A percentile compares a stretch with the other conserved stretches of the same genome.
Evolutionary conservation across 495 filamentous ascomycete genomes (phyloP).

Genomic region (Penicillium paxilli): DNA sequence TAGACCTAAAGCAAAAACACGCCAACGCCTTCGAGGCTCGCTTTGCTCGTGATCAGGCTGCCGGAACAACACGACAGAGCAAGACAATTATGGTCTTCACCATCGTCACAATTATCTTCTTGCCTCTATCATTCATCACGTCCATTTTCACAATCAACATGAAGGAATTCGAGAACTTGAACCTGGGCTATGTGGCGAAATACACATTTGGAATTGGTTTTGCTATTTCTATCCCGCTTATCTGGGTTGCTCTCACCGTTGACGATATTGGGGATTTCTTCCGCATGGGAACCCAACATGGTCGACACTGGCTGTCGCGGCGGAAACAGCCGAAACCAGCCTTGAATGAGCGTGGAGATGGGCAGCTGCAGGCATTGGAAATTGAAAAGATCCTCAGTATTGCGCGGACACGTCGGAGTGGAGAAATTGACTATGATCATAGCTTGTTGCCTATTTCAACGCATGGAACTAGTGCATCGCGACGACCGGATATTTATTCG

Average conservation of each 20-base stretch:
- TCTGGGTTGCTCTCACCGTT: conserved; percentile 57
- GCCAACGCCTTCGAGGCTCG: conserved; percentile 71
- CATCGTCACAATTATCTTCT: conserved; percentile 68
- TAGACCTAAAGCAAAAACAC: conserved; percentile 65
- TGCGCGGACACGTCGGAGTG: conserved; percentile 26
- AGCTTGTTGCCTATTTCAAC: conserved; percentile 37
- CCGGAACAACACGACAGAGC: conserved; percentile 64
- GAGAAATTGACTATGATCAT: conserved; percentile 30
- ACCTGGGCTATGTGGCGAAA: conserved; percentile 58
- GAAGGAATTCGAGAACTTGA: conserved; percentile 50
- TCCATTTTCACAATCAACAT: conserved; percentile 68
- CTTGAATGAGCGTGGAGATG: background rate
- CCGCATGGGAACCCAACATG: conserved; percentile 24
- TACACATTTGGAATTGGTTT: conserved; percentile 69
- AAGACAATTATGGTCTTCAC: conserved; percentile 77
- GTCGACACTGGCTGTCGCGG: conserved; percentile 27
- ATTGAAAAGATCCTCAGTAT: conserved; percentile 35
- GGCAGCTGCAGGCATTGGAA: conserved; percentile 18
- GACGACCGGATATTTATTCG: conserved; percentile 10
- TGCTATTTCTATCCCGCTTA: conserved; percentile 62
- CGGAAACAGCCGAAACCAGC: background rate
- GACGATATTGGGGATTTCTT: conserved; percentile 54
- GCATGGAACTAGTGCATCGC: conserved; percentile 19
- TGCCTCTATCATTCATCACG: conserved; percentile 67
- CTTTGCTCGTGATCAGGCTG: conserved; percentile 66